These are phyloP conservation scores for Rugosomyces carneus DNA, from an alignment of 1,284 basidiomycete species.

Conservation along the genomic window DNA sequence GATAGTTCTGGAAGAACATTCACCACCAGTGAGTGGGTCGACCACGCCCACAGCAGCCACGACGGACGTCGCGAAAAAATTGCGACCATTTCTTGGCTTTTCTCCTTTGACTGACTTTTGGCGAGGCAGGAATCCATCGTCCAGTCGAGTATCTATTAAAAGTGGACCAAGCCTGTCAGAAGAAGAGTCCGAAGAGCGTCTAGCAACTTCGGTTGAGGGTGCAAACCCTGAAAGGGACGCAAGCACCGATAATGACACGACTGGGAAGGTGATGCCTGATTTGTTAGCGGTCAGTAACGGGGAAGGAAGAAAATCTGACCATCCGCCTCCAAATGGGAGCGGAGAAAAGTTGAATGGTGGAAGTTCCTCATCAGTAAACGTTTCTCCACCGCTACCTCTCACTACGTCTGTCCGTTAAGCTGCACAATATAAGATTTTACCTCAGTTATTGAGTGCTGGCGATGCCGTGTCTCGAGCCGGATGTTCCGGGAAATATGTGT, in stretches of 20 bases:
- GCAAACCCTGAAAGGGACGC: conserved; percentile 23
- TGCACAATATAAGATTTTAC: background rate
- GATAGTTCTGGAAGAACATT: conserved; percentile 26
- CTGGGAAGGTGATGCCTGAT: conserved; percentile 54
- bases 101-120: conserved; percentile 61
- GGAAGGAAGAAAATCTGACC: conserved; percentile 12
- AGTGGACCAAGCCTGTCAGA: conserved; percentile 12
- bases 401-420: conserved; percentile 9
- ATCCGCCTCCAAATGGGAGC: background rate
- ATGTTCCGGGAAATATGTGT: conserved; percentile 8
- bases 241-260: conserved; percentile 35
- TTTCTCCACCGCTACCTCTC: conserved; percentile 6
- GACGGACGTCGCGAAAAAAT: conserved; percentile 31
- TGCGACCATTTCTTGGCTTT: conserved; percentile 44
- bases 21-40: conserved; percentile 44
- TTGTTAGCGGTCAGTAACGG: conserved; percentile 24
- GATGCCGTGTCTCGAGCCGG: background rate
- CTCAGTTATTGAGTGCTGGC: background rate
- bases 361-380: conserved; percentile 6
- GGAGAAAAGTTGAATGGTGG: conserved; percentile 12
- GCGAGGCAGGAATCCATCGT: conserved; percentile 50
- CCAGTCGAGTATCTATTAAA: conserved; percentile 23
- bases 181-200: conserved; percentile 12
- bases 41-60: conserved; percentile 45
- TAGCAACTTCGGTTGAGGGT: background rate